Evolutionary conservation across 148 eudicot species (phyloP).

Genomic region (Agrostemma githago): DNA sequence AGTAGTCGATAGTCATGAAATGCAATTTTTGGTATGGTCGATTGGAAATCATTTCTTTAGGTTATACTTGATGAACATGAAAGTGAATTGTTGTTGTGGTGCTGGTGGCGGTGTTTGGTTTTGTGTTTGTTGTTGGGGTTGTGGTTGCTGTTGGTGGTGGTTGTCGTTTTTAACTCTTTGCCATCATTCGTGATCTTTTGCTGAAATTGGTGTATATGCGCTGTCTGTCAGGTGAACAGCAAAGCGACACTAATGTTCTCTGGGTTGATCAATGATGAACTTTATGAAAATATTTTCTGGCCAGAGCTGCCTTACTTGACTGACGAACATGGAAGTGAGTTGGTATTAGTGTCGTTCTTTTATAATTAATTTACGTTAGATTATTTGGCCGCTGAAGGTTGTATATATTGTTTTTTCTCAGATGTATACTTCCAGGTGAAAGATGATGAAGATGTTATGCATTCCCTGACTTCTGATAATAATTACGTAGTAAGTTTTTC

Average conservation of each 20-base stretch:
- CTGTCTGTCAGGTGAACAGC: constrained; percentile 66
- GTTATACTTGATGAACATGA: neutral
- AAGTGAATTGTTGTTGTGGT: neutral
- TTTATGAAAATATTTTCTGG: constrained; percentile 85
- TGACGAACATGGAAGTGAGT: constrained; percentile 95
- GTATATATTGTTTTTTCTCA: constrained; percentile 39
- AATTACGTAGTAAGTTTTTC: constrained; percentile 63
- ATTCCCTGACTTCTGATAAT: constrained; percentile 58
- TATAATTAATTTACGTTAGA: constrained; percentile 2
- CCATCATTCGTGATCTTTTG: neutral
- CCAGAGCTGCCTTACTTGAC: constrained; percentile 89
- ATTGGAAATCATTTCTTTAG: neutral
- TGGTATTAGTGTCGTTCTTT: constrained; percentile 13
- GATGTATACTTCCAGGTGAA: constrained; percentile 90
- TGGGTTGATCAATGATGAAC: constrained; percentile 51
- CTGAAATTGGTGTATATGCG: constrained; percentile 12
- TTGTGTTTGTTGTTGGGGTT: constrained; percentile 12
- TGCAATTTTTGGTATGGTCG: neutral
- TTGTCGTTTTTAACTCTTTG: too few species aligned
- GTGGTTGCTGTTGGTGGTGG: too few species aligned
- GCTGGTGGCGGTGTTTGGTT: neutral
- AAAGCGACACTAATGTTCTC: constrained; percentile 81
- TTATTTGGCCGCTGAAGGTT: constrained; percentile 18
- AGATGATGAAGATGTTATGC: constrained; percentile 78
- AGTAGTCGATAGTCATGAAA: neutral